These are phyloP conservation scores for Nigrospora osmanthi DNA, from an alignment of 2,329 filamentous ascomycete genomes.

Conservation along the genomic window DNA sequence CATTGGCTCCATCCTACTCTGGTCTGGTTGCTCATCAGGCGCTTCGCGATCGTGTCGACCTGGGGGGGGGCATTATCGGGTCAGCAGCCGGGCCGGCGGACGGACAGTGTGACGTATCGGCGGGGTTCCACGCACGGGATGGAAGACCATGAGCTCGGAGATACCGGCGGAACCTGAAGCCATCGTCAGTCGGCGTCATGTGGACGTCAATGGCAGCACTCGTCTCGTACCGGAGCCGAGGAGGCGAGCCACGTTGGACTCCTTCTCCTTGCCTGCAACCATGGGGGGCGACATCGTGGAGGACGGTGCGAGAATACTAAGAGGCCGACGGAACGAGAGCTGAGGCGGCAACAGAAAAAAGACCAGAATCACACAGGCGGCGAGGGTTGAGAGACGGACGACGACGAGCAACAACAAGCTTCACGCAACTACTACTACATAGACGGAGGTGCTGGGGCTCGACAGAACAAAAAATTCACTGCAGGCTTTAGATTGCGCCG, in stretches of 20 bases:
- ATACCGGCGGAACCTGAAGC: constrained; percentile 48
- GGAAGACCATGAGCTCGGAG: constrained; percentile 65
- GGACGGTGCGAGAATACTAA: too few species aligned
- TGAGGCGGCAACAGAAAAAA: too few species aligned
- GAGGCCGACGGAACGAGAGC: too few species aligned
- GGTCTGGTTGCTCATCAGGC: constrained; percentile 96
- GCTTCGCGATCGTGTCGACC: constrained; percentile 98
- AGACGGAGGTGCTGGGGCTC: too few species aligned
- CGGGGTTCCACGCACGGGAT: constrained; percentile 41
- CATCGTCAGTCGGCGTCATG: not conserved
- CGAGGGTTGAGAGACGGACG: too few species aligned
- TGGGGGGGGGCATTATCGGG: constrained; percentile 31
- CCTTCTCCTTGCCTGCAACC: constrained; percentile 53
- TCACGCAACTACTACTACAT: too few species aligned
- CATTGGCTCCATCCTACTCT: constrained; percentile 40
- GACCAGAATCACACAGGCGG: too few species aligned
- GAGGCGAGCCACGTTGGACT: constrained; percentile 82
- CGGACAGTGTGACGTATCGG: constrained; percentile 6
- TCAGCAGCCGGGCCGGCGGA: constrained; percentile 6
- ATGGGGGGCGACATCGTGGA: constrained; percentile 55
- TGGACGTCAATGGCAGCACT: not conserved
- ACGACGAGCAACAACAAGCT: too few species aligned
- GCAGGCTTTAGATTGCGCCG: too few species aligned
- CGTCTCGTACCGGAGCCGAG: constrained; percentile 71
- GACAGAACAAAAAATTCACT: too few species aligned